Percentiles rank a stretch among this genome's conserved stretches.
Evolutionary conservation across 2,329 filamentous ascomycete genomes (phyloP).

Genomic region (Penicillium fuscoglaucum): DNA sequence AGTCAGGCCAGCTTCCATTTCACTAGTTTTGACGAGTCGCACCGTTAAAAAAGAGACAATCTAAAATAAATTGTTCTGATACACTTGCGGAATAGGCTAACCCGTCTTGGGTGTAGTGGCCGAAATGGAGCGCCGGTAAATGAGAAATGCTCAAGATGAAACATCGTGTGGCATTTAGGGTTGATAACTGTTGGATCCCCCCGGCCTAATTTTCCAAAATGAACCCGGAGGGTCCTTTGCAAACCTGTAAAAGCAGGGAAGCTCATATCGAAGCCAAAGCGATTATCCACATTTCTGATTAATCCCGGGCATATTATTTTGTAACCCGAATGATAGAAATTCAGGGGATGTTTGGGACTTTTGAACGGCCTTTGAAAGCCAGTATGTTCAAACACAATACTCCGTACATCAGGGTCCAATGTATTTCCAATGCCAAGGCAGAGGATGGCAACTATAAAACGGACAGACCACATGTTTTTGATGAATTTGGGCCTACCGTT

Average conservation of each 20-base stretch:
- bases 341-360: not conserved
- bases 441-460: not conserved
- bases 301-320: not conserved
- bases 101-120: slow-evolving; percentile 15
- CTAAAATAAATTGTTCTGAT: slow-evolving; percentile 17
- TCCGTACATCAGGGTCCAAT: not conserved
- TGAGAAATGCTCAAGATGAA: slow-evolving; percentile 25
- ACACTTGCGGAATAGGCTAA: slow-evolving; percentile 14
- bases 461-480: not conserved
- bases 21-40: not conserved
- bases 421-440: not conserved
- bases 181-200: slow-evolving; percentile 5
- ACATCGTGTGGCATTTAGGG: slow-evolving; percentile 18
- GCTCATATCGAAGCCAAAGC: not conserved
- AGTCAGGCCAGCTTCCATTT: slow-evolving; percentile 12
- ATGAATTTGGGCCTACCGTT: not conserved
- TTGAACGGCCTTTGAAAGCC: not conserved
- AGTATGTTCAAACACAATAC: not conserved
- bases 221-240: slow-evolving; percentile 15
- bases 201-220: slow-evolving; percentile 9
- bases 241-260: not conserved
- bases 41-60: slow-evolving; percentile 15
- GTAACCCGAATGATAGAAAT: not conserved
- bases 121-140: slow-evolving; percentile 16
- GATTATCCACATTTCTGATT: not conserved